A percentile compares a stretch with the other conserved stretches of the same genome.
Evolutionary conservation across 306 rosid genomes (phyloP).

Genomic region (Trichosanthes truncata): DNA sequence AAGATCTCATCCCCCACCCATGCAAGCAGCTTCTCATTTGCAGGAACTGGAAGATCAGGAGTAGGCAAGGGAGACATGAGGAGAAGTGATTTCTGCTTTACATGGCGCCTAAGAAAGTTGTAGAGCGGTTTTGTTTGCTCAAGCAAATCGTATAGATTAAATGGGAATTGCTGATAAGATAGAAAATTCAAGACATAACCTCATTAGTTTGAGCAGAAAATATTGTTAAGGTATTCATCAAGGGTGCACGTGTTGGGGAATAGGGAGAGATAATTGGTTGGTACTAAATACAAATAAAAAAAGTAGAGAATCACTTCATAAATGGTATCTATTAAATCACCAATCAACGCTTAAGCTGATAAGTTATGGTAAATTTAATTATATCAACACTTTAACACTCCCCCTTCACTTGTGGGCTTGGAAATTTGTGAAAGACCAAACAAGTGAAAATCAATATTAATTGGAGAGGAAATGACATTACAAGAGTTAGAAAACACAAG

Average conservation of each 20-base stretch:
- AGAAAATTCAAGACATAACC: conserved; percentile 12
- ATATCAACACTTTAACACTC: too few species aligned
- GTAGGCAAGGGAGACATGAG: conserved; percentile 46
- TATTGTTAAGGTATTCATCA: background rate
- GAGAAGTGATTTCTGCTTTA: conserved; percentile 37
- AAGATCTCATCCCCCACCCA: conserved; percentile 83
- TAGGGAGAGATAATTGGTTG: background rate
- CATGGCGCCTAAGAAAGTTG: conserved; percentile 53
- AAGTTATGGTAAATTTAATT: too few species aligned
- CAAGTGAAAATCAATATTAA: too few species aligned
- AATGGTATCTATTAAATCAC: background rate
- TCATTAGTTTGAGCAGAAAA: background rate
- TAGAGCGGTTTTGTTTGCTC: conserved; percentile 74
- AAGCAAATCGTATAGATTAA: conserved; percentile 44
- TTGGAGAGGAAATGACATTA: too few species aligned
- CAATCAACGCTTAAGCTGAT: too few species aligned
- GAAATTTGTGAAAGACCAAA: too few species aligned
- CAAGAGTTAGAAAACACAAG: too few species aligned
- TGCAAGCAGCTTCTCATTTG: conserved; percentile 64
- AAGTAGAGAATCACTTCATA: background rate
- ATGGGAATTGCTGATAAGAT: conserved; percentile 51
- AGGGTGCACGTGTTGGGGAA: background rate
- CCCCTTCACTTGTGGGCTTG: too few species aligned
- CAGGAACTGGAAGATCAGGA: conserved; percentile 77
- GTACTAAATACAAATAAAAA: background rate